Evolutionary conservation across 2,329 filamentous ascomycete genomes (phyloP).

Genomic region (Fulvia fulva): DNA sequence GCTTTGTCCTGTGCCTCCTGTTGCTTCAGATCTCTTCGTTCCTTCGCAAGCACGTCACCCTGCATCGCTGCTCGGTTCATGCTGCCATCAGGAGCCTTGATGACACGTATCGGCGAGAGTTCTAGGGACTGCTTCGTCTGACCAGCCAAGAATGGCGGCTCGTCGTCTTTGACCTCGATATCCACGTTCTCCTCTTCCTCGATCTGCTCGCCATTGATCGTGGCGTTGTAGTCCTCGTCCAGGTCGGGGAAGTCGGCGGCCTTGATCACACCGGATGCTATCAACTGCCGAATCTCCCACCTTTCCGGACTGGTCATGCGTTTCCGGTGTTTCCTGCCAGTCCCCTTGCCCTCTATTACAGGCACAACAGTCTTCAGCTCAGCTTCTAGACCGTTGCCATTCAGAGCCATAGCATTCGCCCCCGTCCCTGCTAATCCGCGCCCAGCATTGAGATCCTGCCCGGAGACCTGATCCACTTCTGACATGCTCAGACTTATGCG

Average conservation of each 20-base stretch:
- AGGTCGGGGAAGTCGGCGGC: conserved; percentile 92
- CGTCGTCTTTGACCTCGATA: conserved; percentile 93
- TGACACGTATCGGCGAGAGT: conserved; percentile 88
- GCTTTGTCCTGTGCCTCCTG: conserved; percentile 78
- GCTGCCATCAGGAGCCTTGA: conserved; percentile 97
- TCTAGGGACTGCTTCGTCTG: conserved; percentile 97
- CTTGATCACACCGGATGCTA: conserved; percentile 89
- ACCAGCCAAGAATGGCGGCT: conserved; percentile 90
- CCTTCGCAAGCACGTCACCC: conserved; percentile 81
- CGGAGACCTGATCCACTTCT: conserved; percentile 87
- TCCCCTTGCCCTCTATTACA: conserved; percentile 56
- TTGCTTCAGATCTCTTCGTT: conserved; percentile 81
- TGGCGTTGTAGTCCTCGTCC: conserved; percentile 88
- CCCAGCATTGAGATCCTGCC: conserved; percentile 76
- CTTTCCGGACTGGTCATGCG: conserved; percentile 92
- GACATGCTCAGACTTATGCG: conserved; percentile 93
- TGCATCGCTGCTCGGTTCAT: conserved; percentile 96
- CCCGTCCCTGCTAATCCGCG: conserved; percentile 77
- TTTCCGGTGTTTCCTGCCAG: conserved; percentile 67
- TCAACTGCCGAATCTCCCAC: conserved; percentile 96
- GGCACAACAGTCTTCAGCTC: conserved; percentile 48
- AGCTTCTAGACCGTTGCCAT: conserved; percentile 49
- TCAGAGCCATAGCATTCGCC: conserved; percentile 80
- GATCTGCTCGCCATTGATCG: conserved; percentile 79
- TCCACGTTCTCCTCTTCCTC: conserved; percentile 95